Evolutionary conservation across 345 rosid genomes (phyloP), one percentile per base, ranked within the genome.

Genomic region (Melastoma malabathricum): DNA sequence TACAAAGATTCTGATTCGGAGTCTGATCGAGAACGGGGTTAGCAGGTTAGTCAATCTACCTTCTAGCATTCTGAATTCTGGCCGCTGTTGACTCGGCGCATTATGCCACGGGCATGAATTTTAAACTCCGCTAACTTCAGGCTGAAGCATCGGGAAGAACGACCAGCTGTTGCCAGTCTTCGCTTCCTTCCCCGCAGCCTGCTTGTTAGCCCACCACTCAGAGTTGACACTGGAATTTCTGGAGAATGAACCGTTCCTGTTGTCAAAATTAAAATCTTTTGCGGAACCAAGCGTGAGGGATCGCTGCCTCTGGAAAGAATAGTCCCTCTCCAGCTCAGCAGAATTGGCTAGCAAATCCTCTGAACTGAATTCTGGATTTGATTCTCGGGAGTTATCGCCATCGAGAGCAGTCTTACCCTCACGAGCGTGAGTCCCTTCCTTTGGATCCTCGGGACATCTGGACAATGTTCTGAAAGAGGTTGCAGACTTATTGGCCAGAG

Each of bases 211-310:
- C 96, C 96, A 87, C 96, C 89, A 83, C 67, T 81, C 83, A 0
- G 86, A 70, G 46, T 80, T 70, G 52, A 71, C 23, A 13, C 52
- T n/a, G 16, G 83, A 61, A 62, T 77, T 77, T 58, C 72, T 76
- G 0, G 68, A 58, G 39, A 52, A 65, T 50, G 74, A 82, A 17
- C 75, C 86, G 61, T 77, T 76, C 17, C 68, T 64, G 60, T 71
- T 86, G 60, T 81, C 88, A 31, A 89, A 89, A 62, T 89, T 81
- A 66, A 89, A 89, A 60, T 89, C 97, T 73, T 83, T 89, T 62
- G 72, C 67, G 15, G 96, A 81, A 44, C 95, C 90, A 19, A 79
- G 73, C 46, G 87, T 75, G 51, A 77, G 60, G 3, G 86, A 78
- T 18, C 73, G 73, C 10, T 81, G 84, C 72, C 72, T 80, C 56